A percentile compares a stretch with the other conserved stretches of the same genome.
phyloP scores from a whole-genome alignment of 371 early-diverging fungal species.

The Thermomucor indicae-seudaticae region DNA sequence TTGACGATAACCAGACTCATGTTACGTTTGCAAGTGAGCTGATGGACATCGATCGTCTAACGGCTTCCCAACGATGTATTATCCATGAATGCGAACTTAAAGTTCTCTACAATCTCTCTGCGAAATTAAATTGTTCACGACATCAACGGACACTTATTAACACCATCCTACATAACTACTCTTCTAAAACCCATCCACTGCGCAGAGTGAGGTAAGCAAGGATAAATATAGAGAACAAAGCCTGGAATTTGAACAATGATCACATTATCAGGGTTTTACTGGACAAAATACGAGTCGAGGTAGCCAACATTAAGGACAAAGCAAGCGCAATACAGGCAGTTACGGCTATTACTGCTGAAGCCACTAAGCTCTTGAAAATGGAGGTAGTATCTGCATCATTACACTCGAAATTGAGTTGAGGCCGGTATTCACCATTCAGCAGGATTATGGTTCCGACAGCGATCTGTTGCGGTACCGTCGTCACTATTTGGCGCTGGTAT shows the following conservation, averaged over 20 bases:
- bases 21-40: conserved; percentile 21
- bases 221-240: not conserved
- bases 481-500: conserved; percentile 55
- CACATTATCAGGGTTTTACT: conserved; percentile 10
- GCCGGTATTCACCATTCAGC: no score
- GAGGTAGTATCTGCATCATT: conserved; percentile 8
- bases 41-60: conserved; percentile 13
- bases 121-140: conserved; percentile 15
- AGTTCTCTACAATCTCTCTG: conserved; percentile 18
- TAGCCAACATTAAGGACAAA: no score
- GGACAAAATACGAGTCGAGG: no score
- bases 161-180: conserved; percentile 23
- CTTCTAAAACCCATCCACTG: conserved; percentile 19
- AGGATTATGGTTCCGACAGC: conserved; percentile 32
- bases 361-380: conserved; percentile 13
- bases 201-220: conserved; percentile 31
- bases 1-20: conserved; percentile 15
- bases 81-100: conserved; percentile 39
- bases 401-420: not conserved
- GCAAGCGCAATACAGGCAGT: conserved; percentile 16
- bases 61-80: conserved; percentile 13
- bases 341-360: no score
- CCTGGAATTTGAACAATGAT: not conserved
- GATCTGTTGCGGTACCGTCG: conserved; percentile 39
- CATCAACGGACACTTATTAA: conserved; percentile 22